Conservation (phyloP, 352 stramenopile genomes). For the Pythium guiyangense region DNA sequence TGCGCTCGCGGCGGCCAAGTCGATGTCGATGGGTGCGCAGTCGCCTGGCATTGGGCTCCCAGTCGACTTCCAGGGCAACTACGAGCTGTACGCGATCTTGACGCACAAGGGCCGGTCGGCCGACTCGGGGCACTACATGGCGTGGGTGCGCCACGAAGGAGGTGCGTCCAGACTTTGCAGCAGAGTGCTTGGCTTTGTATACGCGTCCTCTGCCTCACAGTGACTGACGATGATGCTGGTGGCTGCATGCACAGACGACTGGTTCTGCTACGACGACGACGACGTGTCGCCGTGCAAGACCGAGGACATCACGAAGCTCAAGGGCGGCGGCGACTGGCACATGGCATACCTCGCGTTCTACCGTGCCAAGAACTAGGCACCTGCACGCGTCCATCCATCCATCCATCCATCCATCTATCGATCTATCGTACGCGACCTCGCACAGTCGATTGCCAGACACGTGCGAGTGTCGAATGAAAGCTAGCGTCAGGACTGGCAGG, state of each 20-base stretch:
- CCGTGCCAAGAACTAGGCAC: constrained; percentile 93
- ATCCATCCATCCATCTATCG: no score
- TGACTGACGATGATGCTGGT: neutral
- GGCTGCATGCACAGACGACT: constrained; percentile 85
- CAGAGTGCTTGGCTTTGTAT: no score
- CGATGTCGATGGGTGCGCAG: constrained; percentile 92
- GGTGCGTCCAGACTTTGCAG: constrained; percentile 34
- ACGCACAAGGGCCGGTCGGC: constrained; percentile 98
- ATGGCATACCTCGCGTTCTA: constrained; percentile 99
- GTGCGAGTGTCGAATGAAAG: no score
- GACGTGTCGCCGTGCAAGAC: constrained; percentile 97
- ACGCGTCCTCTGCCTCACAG: no score
- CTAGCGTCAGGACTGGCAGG: no score
- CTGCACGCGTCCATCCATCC: no score
- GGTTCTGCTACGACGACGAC: constrained; percentile 99
- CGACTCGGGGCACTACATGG: constrained; percentile 99
- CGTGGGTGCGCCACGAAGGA: constrained; percentile 89
- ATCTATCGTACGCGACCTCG: no score
- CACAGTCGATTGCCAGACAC: no score
- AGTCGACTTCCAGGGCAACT: constrained; percentile 95
- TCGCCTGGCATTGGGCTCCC: constrained; percentile 91
- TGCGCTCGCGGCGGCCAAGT: constrained; percentile 90
- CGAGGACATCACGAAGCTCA: constrained; percentile 98
- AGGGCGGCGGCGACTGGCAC: constrained; percentile 98
- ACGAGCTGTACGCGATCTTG: constrained; percentile 98